Evolutionary conservation across 148 eudicot species (phyloP).

Genomic region (Nyssa sinensis): DNA sequence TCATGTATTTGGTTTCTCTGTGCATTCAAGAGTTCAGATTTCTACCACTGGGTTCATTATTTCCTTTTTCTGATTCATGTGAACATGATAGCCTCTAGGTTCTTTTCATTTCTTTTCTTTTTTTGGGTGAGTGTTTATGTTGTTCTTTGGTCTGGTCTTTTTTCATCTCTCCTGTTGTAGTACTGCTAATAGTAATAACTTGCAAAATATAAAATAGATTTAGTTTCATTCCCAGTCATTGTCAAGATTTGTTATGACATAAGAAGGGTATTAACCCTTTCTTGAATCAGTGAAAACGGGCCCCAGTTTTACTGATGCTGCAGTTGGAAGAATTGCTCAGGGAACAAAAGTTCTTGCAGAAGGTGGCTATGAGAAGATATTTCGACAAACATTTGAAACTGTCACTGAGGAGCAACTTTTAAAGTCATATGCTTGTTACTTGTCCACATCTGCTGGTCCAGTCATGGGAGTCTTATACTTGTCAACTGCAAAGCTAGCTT

Average conservation of each 20-base stretch:
- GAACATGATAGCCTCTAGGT: too few relatives aligned
- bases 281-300: conserved; percentile 72
- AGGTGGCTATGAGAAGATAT: conserved; percentile 93
- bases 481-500: conserved; percentile 77
- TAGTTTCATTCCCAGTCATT: background rate
- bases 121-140: too few relatives aligned
- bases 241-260: background rate
- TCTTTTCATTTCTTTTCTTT: too few relatives aligned
- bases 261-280: background rate
- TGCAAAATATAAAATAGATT: background rate
- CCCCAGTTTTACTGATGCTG: conserved; percentile 88
- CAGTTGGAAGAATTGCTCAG: conserved; percentile 82
- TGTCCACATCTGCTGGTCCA: conserved; percentile 96
- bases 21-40: too few relatives aligned
- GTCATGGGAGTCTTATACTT: conserved; percentile 73
- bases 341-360: conserved; percentile 81
- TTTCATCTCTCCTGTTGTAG: background rate
- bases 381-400: conserved; percentile 72
- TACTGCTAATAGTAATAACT: too few relatives aligned
- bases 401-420: conserved; percentile 74
- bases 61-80: too few relatives aligned
- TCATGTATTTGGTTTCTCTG: too few relatives aligned
- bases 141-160: background rate
- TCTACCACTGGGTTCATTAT: too few relatives aligned
- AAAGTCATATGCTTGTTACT: conserved; percentile 80